phyloP scores from a whole-genome alignment of 2,329 filamentous ascomycete species.

The Colletotrichum sp. region DNA sequence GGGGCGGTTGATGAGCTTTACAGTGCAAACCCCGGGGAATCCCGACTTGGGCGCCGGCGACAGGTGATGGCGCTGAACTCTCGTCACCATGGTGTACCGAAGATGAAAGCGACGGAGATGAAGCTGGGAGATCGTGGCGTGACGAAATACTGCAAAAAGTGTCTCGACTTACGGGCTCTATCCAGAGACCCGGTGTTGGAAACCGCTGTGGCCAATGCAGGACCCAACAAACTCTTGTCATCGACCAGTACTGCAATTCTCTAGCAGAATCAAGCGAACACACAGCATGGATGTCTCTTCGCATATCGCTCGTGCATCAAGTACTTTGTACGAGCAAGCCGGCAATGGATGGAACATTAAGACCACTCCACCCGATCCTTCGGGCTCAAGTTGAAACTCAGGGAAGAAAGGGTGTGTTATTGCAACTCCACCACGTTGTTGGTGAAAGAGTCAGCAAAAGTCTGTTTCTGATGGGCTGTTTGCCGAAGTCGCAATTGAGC shows the following conservation, averaged over 20 bases:
- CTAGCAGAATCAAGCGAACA: not conserved
- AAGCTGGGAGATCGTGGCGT: not conserved
- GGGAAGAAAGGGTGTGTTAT: not conserved
- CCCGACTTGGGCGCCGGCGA: not conserved
- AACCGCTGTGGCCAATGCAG: not conserved
- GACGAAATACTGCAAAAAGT: not conserved
- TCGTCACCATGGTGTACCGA: not conserved
- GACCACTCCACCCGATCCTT: not conserved
- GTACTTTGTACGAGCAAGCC: not conserved
- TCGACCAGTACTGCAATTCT: not conserved
- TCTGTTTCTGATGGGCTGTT: not conserved
- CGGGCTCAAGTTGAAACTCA: constrained; percentile 9
- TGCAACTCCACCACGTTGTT: not conserved
- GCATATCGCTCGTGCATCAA: not conserved
- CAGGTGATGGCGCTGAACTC: not conserved
- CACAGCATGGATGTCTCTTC: not conserved
- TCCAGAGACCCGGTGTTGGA: not conserved
- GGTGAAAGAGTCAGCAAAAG: not conserved
- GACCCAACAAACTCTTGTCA: not conserved
- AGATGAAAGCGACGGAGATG: not conserved
- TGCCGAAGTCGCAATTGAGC: not conserved
- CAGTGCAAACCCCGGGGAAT: not conserved
- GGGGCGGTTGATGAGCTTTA: not conserved
- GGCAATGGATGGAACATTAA: not conserved
- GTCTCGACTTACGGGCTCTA: not conserved